phyloP scores from a whole-genome alignment of 1,284 basidiomycete species.

The Cystobasidiaceae sp. region DNA sequence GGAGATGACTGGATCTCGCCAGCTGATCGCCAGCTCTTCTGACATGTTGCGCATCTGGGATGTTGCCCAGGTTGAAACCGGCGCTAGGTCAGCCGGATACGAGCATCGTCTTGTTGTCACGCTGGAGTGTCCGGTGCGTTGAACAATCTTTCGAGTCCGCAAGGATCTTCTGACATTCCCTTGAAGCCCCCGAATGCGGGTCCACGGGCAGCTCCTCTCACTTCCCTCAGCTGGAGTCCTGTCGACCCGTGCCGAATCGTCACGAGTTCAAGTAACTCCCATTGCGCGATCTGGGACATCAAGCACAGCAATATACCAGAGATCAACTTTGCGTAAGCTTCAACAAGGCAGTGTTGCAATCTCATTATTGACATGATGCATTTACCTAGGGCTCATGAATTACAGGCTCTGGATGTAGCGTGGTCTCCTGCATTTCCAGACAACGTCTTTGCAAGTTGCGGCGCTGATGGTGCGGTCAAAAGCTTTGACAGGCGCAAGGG shows the following conservation, averaged over 20 bases:
- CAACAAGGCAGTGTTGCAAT: neutral
- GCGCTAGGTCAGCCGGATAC: too few relatives aligned
- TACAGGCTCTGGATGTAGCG: slow-evolving; percentile 61
- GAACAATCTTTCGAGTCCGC: slow-evolving; percentile 55
- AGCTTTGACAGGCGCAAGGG: slow-evolving; percentile 92
- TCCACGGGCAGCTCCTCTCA: slow-evolving; percentile 75
- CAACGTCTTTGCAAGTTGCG: slow-evolving; percentile 97
- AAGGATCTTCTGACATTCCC: slow-evolving; percentile 43
- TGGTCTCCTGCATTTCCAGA: slow-evolving; percentile 96
- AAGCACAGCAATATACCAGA: slow-evolving; percentile 89
- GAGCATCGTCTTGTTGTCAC: too few relatives aligned
- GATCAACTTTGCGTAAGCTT: slow-evolving; percentile 60
- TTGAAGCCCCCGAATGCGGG: slow-evolving; percentile 70
- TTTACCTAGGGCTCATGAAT: slow-evolving; percentile 88
- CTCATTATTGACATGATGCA: neutral
- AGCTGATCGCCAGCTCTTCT: too few relatives aligned
- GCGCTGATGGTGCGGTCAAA: slow-evolving; percentile 90
- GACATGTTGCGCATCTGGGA: too few relatives aligned
- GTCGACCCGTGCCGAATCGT: slow-evolving; percentile 80
- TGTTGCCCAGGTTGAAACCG: too few relatives aligned
- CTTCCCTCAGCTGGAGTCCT: slow-evolving; percentile 93
- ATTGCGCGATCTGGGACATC: slow-evolving; percentile 70
- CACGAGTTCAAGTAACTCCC: slow-evolving; percentile 82
- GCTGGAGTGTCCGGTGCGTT: too few relatives aligned
- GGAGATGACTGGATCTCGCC: too few relatives aligned